Conservation (phyloP, 768 basidiomycete species). For the Lactarius tabidus region DNA sequence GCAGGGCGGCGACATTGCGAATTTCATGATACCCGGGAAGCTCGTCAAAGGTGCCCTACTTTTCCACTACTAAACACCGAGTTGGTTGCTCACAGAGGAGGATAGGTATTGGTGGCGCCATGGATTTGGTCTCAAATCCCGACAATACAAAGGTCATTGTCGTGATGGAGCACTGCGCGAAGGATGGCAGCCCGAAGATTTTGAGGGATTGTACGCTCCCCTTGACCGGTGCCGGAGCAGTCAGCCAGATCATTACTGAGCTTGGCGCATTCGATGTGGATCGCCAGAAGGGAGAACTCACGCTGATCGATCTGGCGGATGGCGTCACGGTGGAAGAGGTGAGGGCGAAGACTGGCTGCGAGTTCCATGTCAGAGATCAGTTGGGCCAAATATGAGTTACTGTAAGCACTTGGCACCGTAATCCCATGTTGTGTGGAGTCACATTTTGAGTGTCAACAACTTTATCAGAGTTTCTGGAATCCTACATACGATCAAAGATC, state of each 20-base stretch:
- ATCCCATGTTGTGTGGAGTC: too few relatives aligned
- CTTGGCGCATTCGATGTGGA: conserved; percentile 89
- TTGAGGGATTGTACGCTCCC: conserved; percentile 78
- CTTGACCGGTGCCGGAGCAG: conserved; percentile 81
- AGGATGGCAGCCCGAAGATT: conserved; percentile 88
- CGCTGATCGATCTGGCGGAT: conserved; percentile 77
- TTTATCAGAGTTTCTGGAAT: too few relatives aligned
- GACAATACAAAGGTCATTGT: conserved; percentile 91
- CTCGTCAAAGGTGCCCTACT: conserved; percentile 61
- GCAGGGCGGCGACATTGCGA: conserved; percentile 88
- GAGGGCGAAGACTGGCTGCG: conserved; percentile 79
- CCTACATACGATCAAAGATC: too few relatives aligned
- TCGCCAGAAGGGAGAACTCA: conserved; percentile 64
- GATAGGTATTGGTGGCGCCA: conserved; percentile 88
- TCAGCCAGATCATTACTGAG: conserved; percentile 92
- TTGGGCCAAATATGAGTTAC: conserved; percentile 41
- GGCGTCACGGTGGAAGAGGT: conserved; percentile 84
- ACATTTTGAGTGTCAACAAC: too few relatives aligned
- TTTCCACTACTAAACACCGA: neutral
- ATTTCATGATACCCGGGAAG: conserved; percentile 98
- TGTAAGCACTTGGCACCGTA: neutral
- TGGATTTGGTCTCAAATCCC: conserved; percentile 96
- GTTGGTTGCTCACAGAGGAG: neutral
- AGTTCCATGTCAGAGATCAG: conserved; percentile 59
- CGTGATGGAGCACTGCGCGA: conserved; percentile 86